Evolutionary conservation across 2,329 filamentous ascomycete species (phyloP), one percentile per base, ranked within the genome.

Genomic region (Alternaria dauci): DNA sequence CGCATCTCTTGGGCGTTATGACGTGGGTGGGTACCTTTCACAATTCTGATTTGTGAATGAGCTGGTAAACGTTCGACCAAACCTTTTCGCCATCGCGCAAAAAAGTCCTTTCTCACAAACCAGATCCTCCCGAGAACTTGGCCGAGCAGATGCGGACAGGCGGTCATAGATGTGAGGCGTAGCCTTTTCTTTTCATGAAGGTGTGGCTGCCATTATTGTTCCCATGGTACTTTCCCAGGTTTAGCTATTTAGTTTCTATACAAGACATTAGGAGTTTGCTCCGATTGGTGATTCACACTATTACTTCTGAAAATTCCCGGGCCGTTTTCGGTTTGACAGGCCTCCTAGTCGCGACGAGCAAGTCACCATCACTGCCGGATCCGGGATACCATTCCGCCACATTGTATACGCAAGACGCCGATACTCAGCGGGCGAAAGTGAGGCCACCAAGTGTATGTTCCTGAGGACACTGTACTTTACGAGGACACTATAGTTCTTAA

Each of bases 381-480:
- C 46, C 26, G 46, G 46, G 23, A 23, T 23, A 50, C 20, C 16
- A 50, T 50, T 50, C 46, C 46, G 46, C 46, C 46, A 50, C 32
- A 50, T 30, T 50, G 32, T 50, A 50, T 42, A 42, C 50, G 55
- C 55, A 58, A 41, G 30, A 58, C 55, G 55, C 55, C 55, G 55
- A 58, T 26, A 54, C 42, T 54, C 55, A 58, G 55, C 55, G 50
- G 34, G 41, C 20, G 18, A 48, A 54, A 39, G 51, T 38, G 34
- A 41, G 55, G 50, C 42, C 30, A 16, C 30, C 20, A 20, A 26
- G 18, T 55, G 50, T 52, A 12, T 36, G 30, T 38, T 38, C 14
- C 32, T 50, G 46, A 39, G 36, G n/a, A n/a, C 16, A n/a, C 14
- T n/a, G 32, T 48, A 8, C 30, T 34, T 36, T 23, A 36, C 30